These are phyloP conservation scores for Beauveria pseudobassiana DNA, from an alignment of 2,329 filamentous ascomycete species.

Conservation along the genomic window DNA sequence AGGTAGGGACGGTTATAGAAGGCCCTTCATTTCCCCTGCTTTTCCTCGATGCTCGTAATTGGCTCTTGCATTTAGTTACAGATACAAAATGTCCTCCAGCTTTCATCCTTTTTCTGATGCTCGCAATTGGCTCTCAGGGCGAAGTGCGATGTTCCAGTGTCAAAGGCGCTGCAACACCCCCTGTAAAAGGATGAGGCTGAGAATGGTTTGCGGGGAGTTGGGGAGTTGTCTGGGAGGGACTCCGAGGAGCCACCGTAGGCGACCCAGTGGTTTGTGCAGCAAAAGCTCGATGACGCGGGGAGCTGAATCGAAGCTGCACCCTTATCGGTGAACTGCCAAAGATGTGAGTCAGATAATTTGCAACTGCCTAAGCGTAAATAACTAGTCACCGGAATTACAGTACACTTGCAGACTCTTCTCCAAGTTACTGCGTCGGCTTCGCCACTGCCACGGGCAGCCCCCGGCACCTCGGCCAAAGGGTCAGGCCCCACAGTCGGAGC, in stretches of 20 bases:
- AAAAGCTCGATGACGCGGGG: background rate
- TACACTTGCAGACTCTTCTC: background rate
- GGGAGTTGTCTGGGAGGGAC: background rate
- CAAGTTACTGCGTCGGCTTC: background rate
- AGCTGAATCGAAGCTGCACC: background rate
- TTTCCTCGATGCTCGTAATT: no score
- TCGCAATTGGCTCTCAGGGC: background rate
- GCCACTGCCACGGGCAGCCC: background rate
- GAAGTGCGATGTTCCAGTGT: background rate
- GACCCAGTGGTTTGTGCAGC: background rate
- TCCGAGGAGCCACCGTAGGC: background rate
- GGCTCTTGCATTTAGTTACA: no score
- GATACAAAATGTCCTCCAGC: background rate
- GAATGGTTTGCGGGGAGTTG: background rate
- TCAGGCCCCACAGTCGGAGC: background rate
- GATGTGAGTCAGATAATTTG: background rate
- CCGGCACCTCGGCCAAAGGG: constrained; percentile 10
- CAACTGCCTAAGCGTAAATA: background rate
- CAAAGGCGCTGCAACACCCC: background rate
- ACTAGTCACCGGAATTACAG: no score
- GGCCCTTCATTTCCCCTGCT: no score
- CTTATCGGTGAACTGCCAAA: no score
- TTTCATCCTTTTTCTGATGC: background rate
- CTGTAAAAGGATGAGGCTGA: constrained; percentile 6
- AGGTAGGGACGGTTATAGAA: no score